phyloP scores from a whole-genome alignment of 73 alveolate genomes.

The Paramecium octaurelia region DNA sequence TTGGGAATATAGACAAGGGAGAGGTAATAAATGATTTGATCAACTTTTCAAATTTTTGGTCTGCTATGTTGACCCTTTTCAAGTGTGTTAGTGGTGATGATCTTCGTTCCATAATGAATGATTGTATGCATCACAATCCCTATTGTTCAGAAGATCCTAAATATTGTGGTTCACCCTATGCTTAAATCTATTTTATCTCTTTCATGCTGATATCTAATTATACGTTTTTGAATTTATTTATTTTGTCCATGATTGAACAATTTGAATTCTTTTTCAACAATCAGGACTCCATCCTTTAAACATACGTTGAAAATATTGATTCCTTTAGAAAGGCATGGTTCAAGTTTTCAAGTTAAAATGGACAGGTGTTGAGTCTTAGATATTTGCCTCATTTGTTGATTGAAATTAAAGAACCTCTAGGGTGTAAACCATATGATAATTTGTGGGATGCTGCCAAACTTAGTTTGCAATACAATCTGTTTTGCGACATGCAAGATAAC shows the following conservation, averaged over 20 bases:
- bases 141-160: constrained; percentile 14
- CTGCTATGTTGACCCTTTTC: background rate
- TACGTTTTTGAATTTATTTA: background rate
- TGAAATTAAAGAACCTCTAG: background rate
- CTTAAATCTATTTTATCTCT: background rate
- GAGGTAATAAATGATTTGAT: background rate
- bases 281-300: background rate
- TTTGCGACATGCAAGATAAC: background rate
- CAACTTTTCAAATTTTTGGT: background rate
- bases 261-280: background rate
- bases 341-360: background rate
- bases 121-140: background rate
- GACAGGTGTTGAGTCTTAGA: background rate
- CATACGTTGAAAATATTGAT: constrained; percentile 23
- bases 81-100: constrained; percentile 12
- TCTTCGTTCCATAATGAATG: constrained; percentile 1
- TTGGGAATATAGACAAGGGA: constrained; percentile 12
- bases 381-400: background rate
- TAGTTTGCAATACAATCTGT: background rate
- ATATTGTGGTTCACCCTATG: constrained; percentile 39
- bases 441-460: constrained; percentile 40
- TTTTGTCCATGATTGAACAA: constrained; percentile 9
- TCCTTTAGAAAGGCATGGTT: background rate
- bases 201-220: constrained; percentile 12
- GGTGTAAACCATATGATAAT: background rate